phyloP scores from a whole-genome alignment of 768 basidiomycete species.

The Erythrobasidium yunnanense region DNA sequence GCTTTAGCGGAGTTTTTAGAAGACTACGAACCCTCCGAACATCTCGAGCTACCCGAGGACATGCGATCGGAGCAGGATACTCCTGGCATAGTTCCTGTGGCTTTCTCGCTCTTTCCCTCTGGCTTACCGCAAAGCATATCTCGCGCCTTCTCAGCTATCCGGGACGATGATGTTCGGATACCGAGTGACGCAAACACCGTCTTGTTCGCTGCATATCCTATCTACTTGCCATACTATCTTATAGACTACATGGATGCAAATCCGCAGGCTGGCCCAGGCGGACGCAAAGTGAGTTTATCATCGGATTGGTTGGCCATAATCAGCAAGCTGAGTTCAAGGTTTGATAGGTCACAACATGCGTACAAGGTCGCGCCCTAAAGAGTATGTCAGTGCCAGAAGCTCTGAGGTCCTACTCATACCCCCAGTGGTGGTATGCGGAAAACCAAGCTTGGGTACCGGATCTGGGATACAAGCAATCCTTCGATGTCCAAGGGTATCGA shows the following conservation, averaged over 20 bases:
- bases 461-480: not conserved
- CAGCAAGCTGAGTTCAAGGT: not conserved
- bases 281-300: not conserved
- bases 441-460: too few relatives aligned
- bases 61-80: not conserved
- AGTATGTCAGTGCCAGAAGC: not conserved
- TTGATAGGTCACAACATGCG: not conserved
- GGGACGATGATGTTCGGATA: not conserved
- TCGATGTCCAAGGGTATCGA: not conserved
- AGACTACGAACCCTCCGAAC: not conserved
- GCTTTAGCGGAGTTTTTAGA: not conserved
- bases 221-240: not conserved
- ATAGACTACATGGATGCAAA: not conserved
- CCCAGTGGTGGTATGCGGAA: not conserved
- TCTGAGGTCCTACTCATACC: not conserved
- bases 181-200: not conserved
- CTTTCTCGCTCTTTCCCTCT: not conserved
- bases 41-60: not conserved
- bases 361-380: not conserved
- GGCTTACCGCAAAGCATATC: not conserved
- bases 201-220: not conserved
- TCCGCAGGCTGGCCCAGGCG: not conserved
- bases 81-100: not conserved
- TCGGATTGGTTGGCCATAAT: not conserved
- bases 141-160: not conserved